Evolutionary conservation across 2,329 filamentous ascomycete genomes (phyloP).

Genomic region (Sporothrix luriei): DNA sequence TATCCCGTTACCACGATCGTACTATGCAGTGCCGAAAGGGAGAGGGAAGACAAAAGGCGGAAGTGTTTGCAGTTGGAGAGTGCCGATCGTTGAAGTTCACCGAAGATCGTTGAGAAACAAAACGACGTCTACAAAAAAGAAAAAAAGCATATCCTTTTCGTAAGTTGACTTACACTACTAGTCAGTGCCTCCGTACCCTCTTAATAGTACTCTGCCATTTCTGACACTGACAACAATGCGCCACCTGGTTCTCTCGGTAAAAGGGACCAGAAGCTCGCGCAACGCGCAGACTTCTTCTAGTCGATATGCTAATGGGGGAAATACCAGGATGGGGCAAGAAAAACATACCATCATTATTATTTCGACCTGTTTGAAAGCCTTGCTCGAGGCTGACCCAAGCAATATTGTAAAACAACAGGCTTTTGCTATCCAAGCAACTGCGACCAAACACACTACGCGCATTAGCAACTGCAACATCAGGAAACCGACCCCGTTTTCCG

Average conservation of each 20-base stretch:
- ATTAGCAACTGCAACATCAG: slow-evolving; percentile 12
- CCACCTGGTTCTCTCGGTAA: background rate
- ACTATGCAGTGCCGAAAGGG: background rate
- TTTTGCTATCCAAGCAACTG: background rate
- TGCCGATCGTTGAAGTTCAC: background rate
- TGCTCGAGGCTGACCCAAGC: background rate
- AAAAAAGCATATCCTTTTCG: background rate
- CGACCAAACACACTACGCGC: background rate
- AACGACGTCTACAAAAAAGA: too few species aligned
- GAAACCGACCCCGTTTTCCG: background rate
- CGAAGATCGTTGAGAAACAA: too few species aligned
- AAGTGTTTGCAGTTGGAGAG: slow-evolving; percentile 3
- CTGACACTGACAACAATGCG: background rate
- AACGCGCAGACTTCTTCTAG: background rate
- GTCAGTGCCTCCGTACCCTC: too few species aligned
- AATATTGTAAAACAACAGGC: background rate
- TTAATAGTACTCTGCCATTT: too few species aligned
- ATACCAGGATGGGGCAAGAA: background rate
- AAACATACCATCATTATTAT: background rate
- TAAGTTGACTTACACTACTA: background rate
- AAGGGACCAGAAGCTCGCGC: background rate
- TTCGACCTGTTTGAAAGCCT: background rate
- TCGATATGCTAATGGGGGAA: too few species aligned
- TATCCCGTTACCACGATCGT: background rate
- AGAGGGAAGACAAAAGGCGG: background rate